Evolutionary conservation across 306 rosid genomes (phyloP).

Genomic region (Fagus crenata): DNA sequence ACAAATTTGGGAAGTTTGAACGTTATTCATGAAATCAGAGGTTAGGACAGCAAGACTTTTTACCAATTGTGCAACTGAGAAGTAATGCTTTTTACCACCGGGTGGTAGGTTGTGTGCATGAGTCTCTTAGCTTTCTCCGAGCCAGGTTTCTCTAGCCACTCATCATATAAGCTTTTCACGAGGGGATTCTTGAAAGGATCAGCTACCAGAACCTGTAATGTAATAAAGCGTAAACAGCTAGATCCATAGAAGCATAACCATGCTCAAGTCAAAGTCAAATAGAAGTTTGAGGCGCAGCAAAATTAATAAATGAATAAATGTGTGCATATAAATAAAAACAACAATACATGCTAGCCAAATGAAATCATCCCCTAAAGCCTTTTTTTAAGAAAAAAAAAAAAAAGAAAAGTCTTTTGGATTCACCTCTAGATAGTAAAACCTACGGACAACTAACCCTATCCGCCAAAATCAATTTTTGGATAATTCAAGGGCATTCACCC

Average conservation of each 20-base stretch:
- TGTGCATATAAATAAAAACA: background rate
- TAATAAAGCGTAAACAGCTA: background rate
- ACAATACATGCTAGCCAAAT: background rate
- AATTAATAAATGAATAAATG: background rate
- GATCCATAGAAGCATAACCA: constrained; percentile 9
- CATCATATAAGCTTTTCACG: constrained; percentile 58
- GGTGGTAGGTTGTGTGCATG: constrained; percentile 80
- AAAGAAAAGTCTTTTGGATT: too few relatives aligned
- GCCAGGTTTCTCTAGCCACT: constrained; percentile 87
- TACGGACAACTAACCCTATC: too few relatives aligned
- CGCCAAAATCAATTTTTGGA: too few relatives aligned
- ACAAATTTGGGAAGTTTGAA: background rate
- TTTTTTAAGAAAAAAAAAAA: too few relatives aligned
- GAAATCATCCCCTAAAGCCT: background rate
- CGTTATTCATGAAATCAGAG: constrained; percentile 1
- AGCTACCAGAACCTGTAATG: constrained; percentile 52
- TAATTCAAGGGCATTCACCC: too few relatives aligned
- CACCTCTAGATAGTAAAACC: too few relatives aligned
- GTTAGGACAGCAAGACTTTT: constrained; percentile 15
- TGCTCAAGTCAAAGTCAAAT: background rate
- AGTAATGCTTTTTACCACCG: constrained; percentile 78
- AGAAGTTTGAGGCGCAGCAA: background rate
- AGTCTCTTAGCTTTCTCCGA: constrained; percentile 82
- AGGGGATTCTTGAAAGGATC: constrained; percentile 69
- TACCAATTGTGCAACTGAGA: constrained; percentile 90